Percentiles rank a stretch among this genome's conserved stretches.
phyloP scores from a whole-genome alignment of 2,329 filamentous ascomycete species.

The Pseudocercospora vitis region DNA sequence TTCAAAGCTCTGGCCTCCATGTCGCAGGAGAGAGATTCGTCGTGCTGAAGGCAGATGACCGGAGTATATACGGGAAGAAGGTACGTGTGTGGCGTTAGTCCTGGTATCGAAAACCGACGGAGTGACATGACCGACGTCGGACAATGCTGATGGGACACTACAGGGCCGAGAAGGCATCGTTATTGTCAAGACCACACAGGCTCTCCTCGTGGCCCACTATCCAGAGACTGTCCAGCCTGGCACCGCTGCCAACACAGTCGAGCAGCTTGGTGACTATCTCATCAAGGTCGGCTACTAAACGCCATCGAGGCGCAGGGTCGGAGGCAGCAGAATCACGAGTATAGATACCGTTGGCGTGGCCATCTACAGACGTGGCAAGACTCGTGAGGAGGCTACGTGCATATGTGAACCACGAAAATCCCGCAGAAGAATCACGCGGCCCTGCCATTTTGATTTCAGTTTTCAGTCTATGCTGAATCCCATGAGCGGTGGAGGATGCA shows the following conservation, averaged over 20 bases:
- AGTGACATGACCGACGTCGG: too few species aligned
- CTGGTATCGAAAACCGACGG: too few species aligned
- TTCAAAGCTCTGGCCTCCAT: conserved; percentile 71
- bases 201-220: conserved; percentile 87
- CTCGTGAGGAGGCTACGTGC: conserved; percentile 18
- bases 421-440: conserved; percentile 8
- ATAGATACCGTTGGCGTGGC: background rate
- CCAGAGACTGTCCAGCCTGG: conserved; percentile 70
- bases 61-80: conserved; percentile 82
- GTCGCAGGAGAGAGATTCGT: conserved; percentile 77
- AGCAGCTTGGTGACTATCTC: conserved; percentile 84
- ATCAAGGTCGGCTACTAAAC: conserved; percentile 70
- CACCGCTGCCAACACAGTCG: conserved; percentile 74
- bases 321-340: background rate
- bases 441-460: conserved; percentile 15
- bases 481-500: conserved; percentile 8
- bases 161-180: conserved; percentile 78
- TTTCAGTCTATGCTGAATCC: conserved; percentile 8
- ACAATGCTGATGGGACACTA: conserved; percentile 13
- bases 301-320: background rate
- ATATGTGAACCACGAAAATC: conserved; percentile 28
- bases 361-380: background rate
- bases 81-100: conserved; percentile 55
- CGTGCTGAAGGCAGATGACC: conserved; percentile 71
- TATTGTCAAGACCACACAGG: conserved; percentile 83